Conservation (phyloP, 2,329 filamentous ascomycete species). For the Pseudogymnoascus sp. region DNA sequence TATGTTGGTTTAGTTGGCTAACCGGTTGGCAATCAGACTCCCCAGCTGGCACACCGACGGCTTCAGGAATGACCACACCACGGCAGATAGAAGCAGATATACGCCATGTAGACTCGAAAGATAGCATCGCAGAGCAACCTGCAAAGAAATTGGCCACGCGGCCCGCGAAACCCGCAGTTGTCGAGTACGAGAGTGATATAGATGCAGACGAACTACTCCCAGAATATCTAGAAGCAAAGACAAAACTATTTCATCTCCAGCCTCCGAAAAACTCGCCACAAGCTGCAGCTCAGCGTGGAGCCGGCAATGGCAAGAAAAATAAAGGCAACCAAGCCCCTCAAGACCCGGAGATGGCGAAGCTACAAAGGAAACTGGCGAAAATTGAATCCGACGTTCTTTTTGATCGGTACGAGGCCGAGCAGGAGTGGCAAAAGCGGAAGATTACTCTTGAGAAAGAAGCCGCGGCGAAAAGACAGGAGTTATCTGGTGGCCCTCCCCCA, state of each 20-base stretch:
- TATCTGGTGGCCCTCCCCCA: constrained; percentile 22
- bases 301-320: constrained; percentile 11
- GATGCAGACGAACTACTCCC: constrained; percentile 69
- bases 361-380: constrained; percentile 64
- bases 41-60: constrained; percentile 24
- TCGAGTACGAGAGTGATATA: constrained; percentile 59
- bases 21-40: constrained; percentile 21
- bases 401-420: constrained; percentile 56
- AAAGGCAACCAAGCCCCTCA: constrained; percentile 17
- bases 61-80: constrained; percentile 27
- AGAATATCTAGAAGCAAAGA: constrained; percentile 68
- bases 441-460: constrained; percentile 55
- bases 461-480: constrained; percentile 39
- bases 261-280: constrained; percentile 38
- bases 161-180: constrained; percentile 16
- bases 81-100: constrained; percentile 23
- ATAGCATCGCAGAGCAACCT: constrained; percentile 8
- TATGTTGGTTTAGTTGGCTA: constrained; percentile 13
- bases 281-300: constrained; percentile 21
- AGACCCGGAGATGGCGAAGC: constrained; percentile 45
- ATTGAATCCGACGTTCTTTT: constrained; percentile 75
- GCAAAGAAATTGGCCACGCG: background rate
- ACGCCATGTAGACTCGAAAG: constrained; percentile 19
- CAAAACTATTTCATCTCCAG: constrained; percentile 55
- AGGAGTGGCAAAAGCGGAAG: constrained; percentile 53